These are phyloP conservation scores for Maudiozyma turicensis DNA, from an alignment of 805 yeast species.

Conservation along the genomic window DNA sequence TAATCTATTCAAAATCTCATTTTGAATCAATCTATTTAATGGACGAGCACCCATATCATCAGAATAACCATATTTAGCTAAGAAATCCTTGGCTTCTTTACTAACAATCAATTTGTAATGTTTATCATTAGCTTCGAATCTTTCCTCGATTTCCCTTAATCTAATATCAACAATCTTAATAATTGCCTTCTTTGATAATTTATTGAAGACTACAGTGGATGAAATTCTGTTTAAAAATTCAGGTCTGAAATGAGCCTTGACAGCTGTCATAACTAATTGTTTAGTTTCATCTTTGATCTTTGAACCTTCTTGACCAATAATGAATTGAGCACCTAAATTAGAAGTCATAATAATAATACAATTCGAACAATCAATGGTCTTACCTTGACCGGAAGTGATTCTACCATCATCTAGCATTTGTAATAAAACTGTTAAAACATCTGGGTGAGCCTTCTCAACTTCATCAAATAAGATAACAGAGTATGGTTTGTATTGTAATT, in stretches of 20 bases:
- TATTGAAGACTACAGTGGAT: constrained; percentile 85
- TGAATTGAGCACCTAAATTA: constrained; percentile 88
- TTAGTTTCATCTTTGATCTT: constrained; percentile 61
- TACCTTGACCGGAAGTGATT: constrained; percentile 89
- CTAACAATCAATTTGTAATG: constrained; percentile 62
- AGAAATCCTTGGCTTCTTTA: constrained; percentile 67
- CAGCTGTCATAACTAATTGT: constrained; percentile 73
- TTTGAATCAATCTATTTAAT: constrained; percentile 82
- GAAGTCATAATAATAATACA: constrained; percentile 93
- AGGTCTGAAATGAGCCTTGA: constrained; percentile 87
- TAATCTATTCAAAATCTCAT: constrained; percentile 73
- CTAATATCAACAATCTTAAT: constrained; percentile 85
- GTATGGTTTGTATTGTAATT: constrained; percentile 82
- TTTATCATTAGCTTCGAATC: constrained; percentile 82
- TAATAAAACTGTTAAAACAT: constrained; percentile 81
- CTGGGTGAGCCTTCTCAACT: constrained; percentile 98
- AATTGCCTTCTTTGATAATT: constrained; percentile 84
- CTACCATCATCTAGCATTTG: constrained; percentile 96
- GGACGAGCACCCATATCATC: constrained; percentile 96
- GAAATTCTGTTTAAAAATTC: constrained; percentile 95
- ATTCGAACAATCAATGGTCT: constrained; percentile 86
- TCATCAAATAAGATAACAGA: constrained; percentile 95
- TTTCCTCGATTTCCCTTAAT: constrained; percentile 69
- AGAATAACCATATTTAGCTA: constrained; percentile 82
- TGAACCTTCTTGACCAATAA: constrained; percentile 55